Evolutionary conservation across 2,329 filamentous ascomycete species (phyloP).

Genomic region (Helotiales sp.): DNA sequence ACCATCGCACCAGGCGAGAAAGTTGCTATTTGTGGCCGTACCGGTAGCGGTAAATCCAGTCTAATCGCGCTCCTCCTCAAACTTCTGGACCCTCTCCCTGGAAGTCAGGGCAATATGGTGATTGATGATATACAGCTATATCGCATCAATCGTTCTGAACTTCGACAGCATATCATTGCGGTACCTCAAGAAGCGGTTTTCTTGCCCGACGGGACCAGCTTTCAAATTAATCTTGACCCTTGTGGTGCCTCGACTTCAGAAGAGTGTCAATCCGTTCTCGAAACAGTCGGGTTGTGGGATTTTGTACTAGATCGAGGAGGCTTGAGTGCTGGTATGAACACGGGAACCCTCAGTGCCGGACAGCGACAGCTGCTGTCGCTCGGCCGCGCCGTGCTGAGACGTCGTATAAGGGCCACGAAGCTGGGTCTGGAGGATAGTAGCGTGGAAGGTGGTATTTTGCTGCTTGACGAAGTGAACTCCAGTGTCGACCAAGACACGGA

Average conservation of each 20-base stretch:
- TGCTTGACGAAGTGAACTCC: neutral
- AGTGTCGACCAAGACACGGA: constrained; percentile 64
- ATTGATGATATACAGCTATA: constrained; percentile 51
- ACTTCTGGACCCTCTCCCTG: constrained; percentile 43
- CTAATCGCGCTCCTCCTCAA: constrained; percentile 48
- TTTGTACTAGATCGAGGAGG: constrained; percentile 41
- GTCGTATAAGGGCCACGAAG: neutral
- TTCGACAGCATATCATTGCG: constrained; percentile 56
- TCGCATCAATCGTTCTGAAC: constrained; percentile 47
- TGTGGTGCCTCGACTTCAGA: constrained; percentile 38
- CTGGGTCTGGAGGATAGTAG: no score
- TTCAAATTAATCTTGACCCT: constrained; percentile 52
- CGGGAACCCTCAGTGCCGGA: constrained; percentile 48
- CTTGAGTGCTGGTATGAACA: constrained; percentile 45
- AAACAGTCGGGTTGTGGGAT: constrained; percentile 18
- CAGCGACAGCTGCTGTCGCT: constrained; percentile 56
- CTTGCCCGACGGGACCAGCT: constrained; percentile 50
- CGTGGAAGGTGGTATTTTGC: neutral
- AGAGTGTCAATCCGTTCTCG: constrained; percentile 20
- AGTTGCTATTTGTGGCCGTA: constrained; percentile 30
- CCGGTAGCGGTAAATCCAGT: constrained; percentile 41
- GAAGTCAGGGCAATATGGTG: constrained; percentile 44
- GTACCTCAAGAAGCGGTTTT: constrained; percentile 61
- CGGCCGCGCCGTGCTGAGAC: constrained; percentile 45
- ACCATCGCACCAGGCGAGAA: constrained; percentile 42